Percentiles rank a stretch among this genome's conserved stretches.
phyloP scores from a whole-genome alignment of 2,329 filamentous ascomycete genomes.

The Colletotrichum musicola region DNA sequence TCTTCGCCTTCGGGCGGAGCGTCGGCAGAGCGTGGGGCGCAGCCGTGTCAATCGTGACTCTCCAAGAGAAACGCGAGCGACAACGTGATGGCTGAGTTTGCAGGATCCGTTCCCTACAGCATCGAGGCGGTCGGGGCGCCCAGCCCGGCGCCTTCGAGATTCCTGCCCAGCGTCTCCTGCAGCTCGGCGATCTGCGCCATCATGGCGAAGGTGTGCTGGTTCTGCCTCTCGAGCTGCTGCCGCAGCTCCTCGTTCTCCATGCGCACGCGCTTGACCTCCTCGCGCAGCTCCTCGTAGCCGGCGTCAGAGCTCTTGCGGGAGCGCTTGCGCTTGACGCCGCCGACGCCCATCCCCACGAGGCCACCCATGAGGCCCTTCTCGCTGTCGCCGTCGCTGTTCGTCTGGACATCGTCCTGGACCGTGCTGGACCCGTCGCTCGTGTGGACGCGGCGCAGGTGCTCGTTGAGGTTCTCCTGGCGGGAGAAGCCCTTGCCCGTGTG shows the following conservation, averaged over 20 bases:
- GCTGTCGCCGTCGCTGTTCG: conserved; percentile 60
- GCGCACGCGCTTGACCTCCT: conserved; percentile 76
- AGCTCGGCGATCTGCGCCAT: conserved; percentile 63
- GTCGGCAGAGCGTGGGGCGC: not conserved
- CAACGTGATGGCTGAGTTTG: not conserved
- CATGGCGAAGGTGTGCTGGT: conserved; percentile 59
- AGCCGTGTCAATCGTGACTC: not conserved
- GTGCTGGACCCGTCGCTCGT: conserved; percentile 61
- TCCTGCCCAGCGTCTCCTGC: conserved; percentile 55
- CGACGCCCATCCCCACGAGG: conserved; percentile 43
- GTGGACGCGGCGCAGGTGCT: conserved; percentile 93
- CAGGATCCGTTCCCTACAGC: conserved; percentile 49
- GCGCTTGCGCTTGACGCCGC: conserved; percentile 63
- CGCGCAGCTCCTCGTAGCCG: conserved; percentile 68
- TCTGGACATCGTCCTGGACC: conserved; percentile 52
- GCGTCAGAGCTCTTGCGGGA: conserved; percentile 45
- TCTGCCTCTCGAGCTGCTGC: conserved; percentile 62
- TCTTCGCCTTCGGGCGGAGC: conserved; percentile 17
- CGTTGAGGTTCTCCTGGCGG: conserved; percentile 91
- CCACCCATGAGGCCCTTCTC: conserved; percentile 49
- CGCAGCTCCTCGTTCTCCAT: conserved; percentile 73
- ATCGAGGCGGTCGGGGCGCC: conserved; percentile 56
- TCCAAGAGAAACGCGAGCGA: too few species aligned
- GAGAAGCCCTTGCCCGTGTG: conserved; percentile 91
- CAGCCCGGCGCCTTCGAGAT: conserved; percentile 45